phyloP scores from a whole-genome alignment of 345 rosid genomes.

The Eucalyptus cloeziana region DNA sequence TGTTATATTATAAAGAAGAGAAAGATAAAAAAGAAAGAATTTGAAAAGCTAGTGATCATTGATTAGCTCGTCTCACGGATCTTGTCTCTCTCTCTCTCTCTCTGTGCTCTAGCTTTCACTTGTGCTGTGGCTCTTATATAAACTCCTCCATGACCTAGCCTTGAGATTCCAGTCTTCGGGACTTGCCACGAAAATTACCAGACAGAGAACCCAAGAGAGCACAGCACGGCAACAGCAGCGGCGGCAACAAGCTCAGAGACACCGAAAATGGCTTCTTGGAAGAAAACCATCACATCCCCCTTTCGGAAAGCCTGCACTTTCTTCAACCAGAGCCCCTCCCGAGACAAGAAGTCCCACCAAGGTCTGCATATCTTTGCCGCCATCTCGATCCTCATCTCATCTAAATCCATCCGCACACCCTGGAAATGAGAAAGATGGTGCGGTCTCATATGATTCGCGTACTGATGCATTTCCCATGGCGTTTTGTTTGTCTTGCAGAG shows the following conservation, averaged over 20 bases:
- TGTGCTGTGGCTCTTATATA: background rate
- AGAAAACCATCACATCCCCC: constrained; percentile 65
- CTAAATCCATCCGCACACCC: background rate
- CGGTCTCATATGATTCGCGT: background rate
- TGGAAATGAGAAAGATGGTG: background rate
- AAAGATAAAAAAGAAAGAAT: background rate
- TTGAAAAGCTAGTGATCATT: background rate
- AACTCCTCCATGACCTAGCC: background rate
- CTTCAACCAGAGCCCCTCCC: constrained; percentile 47
- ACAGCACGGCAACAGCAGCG: background rate
- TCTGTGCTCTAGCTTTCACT: background rate
- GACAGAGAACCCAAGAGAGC: background rate
- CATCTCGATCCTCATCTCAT: background rate
- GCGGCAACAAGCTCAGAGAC: background rate
- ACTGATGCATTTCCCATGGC: background rate
- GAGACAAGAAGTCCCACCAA: constrained; percentile 24
- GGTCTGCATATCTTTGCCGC: background rate
- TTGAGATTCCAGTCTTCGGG: background rate
- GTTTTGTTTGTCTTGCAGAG: constrained; percentile 10
- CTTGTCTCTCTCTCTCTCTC: constrained; percentile 31
- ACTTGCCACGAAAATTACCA: background rate
- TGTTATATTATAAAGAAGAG: background rate
- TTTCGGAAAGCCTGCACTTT: constrained; percentile 75
- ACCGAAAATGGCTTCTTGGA: constrained; percentile 58
- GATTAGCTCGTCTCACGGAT: constrained; percentile 53